These are phyloP conservation scores for Ascochyta pisi DNA, from an alignment of 2,329 filamentous ascomycete genomes.

Conservation along the genomic window DNA sequence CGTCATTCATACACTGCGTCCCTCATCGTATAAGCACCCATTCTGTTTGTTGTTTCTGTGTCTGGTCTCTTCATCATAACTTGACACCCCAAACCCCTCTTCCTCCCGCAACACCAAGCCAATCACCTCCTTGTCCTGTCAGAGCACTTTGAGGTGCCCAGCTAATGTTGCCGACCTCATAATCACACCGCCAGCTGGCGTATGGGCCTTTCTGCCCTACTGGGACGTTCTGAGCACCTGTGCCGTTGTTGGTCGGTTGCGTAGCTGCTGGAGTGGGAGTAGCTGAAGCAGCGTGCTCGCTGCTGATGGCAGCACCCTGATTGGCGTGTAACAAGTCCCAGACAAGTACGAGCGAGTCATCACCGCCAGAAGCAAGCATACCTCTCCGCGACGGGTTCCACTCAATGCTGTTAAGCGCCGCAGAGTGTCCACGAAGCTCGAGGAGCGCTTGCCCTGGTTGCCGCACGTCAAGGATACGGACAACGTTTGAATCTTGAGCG, in stretches of 20 bases:
- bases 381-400: conserved; percentile 91
- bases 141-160: conserved; percentile 78
- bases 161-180: conserved; percentile 83
- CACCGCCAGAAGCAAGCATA: conserved; percentile 86
- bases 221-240: conserved; percentile 46
- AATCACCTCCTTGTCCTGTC: conserved; percentile 75
- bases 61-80: conserved; percentile 42
- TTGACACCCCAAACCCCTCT: conserved; percentile 81
- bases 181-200: conserved; percentile 83
- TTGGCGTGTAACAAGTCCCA: conserved; percentile 87
- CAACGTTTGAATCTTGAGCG: conserved; percentile 87
- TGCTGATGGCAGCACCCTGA: conserved; percentile 58
- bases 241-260: conserved; percentile 38
- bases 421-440: conserved; percentile 87
- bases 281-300: conserved; percentile 41
- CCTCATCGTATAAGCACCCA: background rate
- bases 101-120: conserved; percentile 82
- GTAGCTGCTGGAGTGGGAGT: conserved; percentile 35
- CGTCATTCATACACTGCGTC: conserved; percentile 11
- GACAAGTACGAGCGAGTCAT: conserved; percentile 88
- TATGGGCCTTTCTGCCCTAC: conserved; percentile 69
- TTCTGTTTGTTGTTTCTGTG: background rate
- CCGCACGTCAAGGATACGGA: conserved; percentile 93
- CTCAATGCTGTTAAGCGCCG: conserved; percentile 89
- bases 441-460: conserved; percentile 95